Evolutionary conservation across 1,139 yeast species (phyloP).

Genomic region (Blastobotrys malaysiensis): DNA sequence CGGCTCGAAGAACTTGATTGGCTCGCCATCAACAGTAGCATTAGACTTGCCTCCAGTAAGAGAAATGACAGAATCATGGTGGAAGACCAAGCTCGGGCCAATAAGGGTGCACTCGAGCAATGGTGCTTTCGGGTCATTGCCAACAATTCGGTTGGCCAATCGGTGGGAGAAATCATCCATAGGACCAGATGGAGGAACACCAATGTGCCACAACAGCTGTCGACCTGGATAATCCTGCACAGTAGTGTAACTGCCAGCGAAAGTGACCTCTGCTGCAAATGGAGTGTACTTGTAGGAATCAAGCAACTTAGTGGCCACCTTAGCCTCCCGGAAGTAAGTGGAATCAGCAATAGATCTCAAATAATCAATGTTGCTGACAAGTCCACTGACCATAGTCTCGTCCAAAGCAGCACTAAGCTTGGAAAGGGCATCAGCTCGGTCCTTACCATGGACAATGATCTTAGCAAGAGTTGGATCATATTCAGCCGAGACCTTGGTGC

Average conservation of each 20-base stretch:
- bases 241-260: slow-evolving; percentile 92
- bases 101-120: slow-evolving; percentile 83
- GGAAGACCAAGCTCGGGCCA: slow-evolving; percentile 85
- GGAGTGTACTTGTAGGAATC: slow-evolving; percentile 80
- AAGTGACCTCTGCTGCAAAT: slow-evolving; percentile 71
- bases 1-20: slow-evolving; percentile 66
- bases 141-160: slow-evolving; percentile 83
- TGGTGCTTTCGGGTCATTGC: slow-evolving; percentile 74
- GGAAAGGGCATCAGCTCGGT: slow-evolving; percentile 74
- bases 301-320: slow-evolving; percentile 79
- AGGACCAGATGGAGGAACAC: slow-evolving; percentile 98
- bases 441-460: slow-evolving; percentile 88
- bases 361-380: slow-evolving; percentile 85
- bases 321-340: slow-evolving; percentile 73
- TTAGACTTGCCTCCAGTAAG: slow-evolving; percentile 79
- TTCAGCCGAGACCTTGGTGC: slow-evolving; percentile 86
- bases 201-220: slow-evolving; percentile 77
- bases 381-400: slow-evolving; percentile 84
- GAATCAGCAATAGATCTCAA: slow-evolving; percentile 80
- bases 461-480: slow-evolving; percentile 96
- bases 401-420: slow-evolving; percentile 75
- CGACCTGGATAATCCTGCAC: slow-evolving; percentile 97
- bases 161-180: slow-evolving; percentile 93
- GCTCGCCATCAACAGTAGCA: slow-evolving; percentile 58
- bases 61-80: slow-evolving; percentile 68